These are phyloP conservation scores for Phytophthora pisi DNA, from an alignment of 352 stramenopile species.

Conservation along the genomic window DNA sequence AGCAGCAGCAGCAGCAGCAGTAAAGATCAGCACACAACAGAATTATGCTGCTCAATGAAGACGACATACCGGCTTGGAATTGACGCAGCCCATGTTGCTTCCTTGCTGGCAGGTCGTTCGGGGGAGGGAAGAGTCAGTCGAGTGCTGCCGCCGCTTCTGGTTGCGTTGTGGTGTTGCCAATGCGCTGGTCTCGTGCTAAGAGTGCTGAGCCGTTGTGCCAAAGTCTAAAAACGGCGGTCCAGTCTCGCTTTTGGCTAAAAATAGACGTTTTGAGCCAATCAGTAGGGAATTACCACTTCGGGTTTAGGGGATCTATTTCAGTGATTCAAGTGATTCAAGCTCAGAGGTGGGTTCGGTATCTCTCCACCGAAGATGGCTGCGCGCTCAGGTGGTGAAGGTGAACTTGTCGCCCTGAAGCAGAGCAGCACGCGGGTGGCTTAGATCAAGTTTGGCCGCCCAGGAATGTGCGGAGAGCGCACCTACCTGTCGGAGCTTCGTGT, in stretches of 20 bases:
- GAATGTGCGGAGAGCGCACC: conserved; percentile 6
- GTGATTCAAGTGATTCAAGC: conserved; percentile 23
- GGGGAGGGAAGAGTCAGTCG: conserved; percentile 23
- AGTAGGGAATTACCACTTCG: conserved; percentile 5
- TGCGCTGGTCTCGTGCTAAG: not conserved
- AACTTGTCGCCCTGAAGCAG: conserved; percentile 67
- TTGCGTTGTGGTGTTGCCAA: conserved; percentile 41
- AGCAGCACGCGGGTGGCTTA: conserved; percentile 17
- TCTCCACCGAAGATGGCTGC: conserved; percentile 14
- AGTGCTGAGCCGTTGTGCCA: conserved; percentile 10
- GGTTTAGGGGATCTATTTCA: conserved; percentile 26
- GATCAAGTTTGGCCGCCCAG: conserved; percentile 9
- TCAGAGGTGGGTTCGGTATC: conserved; percentile 4
- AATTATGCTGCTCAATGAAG: not conserved
- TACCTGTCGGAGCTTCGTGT: conserved; percentile 83
- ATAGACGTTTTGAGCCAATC: conserved; percentile 30
- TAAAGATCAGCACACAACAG: not conserved
- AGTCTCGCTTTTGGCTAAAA: conserved; percentile 26
- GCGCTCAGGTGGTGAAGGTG: conserved; percentile 71
- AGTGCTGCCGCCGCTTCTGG: conserved; percentile 32
- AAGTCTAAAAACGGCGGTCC: conserved; percentile 28
- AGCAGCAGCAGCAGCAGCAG: not conserved
- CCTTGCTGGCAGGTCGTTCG: conserved; percentile 10
- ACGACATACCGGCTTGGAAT: conserved; percentile 64
- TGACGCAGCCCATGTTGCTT: conserved; percentile 71